phyloP scores from a whole-genome alignment of 139 green algal genomes.

The Chlorella sp. region DNA sequence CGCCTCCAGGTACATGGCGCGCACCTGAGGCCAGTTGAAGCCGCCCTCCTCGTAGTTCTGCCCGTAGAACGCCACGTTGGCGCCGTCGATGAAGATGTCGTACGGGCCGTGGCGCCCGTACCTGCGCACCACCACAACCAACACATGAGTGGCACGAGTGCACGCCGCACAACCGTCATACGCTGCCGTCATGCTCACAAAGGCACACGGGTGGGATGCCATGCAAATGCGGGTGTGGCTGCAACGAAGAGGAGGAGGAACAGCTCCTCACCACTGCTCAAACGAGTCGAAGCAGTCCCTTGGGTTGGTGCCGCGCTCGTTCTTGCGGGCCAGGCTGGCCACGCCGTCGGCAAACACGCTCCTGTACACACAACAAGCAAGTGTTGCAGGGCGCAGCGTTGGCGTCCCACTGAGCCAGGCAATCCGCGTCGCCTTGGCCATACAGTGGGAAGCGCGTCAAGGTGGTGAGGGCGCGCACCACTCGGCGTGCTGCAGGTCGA shows the following conservation, averaged over 20 bases:
- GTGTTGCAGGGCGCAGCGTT: neutral
- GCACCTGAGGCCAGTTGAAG: slow-evolving; percentile 74
- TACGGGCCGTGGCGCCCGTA: slow-evolving; percentile 65
- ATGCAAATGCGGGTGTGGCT: neutral
- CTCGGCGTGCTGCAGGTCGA: slow-evolving; percentile 57
- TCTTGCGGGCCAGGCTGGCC: slow-evolving; percentile 32
- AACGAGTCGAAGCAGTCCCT: neutral
- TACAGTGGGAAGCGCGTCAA: neutral
- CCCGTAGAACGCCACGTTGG: slow-evolving; percentile 82
- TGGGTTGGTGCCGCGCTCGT: slow-evolving; percentile 29
- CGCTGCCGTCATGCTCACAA: neutral
- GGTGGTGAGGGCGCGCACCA: slow-evolving; percentile 21
- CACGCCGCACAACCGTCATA: neutral
- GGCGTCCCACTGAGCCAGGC: neutral
- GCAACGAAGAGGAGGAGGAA: neutral
- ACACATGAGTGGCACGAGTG: neutral
- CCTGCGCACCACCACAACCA: neutral
- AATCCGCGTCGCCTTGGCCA: neutral
- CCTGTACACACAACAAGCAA: slow-evolving; percentile 6
- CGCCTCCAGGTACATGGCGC: slow-evolving; percentile 19
- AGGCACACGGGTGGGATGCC: neutral
- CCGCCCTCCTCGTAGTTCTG: slow-evolving; percentile 66
- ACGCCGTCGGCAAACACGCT: slow-evolving; percentile 50
- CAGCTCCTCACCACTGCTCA: no score
- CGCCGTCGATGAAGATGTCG: slow-evolving; percentile 69